Base-by-base conservation (phyloP, 2,329 filamentous ascomycete species). In the Capronia epimyces region DNA sequence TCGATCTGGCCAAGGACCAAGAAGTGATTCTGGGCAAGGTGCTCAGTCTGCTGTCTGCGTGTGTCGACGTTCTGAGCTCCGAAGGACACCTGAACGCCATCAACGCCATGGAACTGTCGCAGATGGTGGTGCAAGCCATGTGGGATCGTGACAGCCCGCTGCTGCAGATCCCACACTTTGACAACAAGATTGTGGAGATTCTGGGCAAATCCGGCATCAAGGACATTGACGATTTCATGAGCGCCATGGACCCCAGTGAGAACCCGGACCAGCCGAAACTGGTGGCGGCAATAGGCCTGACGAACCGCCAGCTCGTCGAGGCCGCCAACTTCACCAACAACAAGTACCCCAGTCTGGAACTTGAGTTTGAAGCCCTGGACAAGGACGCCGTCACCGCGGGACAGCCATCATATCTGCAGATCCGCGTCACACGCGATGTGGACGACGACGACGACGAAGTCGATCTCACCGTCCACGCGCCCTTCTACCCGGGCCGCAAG, bases 101-200 rank as follows among this genome's bases (percentile, higher is more conserved):
- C 84, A 90, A 86, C 63, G 93, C 93, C 22, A 98, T 98, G 91
- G 93, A 98, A 69, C 89, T 98, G 80, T 95, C 88, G 10, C 93
- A 98, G 67, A 98, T 98, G 93, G 88, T 94, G 46, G 90, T 98
- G 2, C 93, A 98, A 71, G 90, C 86, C 43, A 95, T 97, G 88
- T 98, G 93, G 93, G 91, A 98, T 71, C 86, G 90, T 51, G 93
- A 98, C 68, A 94, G 87, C 63, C 90, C 93, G 32, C 78, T 98
- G 60, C 96, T 96, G 74, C 93, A 98, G 70, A 96, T 98, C 64
- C 93, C 93, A 60, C 89, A 97, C 73, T 97, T 97, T 68, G 82
- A 84, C 13, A 80, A 84, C 31, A 84, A 91, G 55, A 84, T 86
- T 44, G 84, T 97, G 60, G 42, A 56, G 3, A 34, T 49, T 3